These are phyloP conservation scores for Heterobasidion irregulare DNA, from an alignment of 1,284 basidiomycete species.

Conservation along the genomic window DNA sequence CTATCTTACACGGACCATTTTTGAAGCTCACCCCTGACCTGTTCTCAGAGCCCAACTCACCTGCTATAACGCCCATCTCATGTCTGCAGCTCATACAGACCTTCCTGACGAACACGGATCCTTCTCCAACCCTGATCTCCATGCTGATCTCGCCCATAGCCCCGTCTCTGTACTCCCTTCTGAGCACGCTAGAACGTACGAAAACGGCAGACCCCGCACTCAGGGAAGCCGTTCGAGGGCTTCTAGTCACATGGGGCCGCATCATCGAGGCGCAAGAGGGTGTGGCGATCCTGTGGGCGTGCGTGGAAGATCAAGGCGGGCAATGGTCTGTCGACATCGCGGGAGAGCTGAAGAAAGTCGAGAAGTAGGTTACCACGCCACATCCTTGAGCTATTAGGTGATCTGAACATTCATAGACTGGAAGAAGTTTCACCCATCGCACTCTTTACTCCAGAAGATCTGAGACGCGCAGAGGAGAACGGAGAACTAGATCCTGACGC, in stretches of 20 bases:
- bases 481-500: conserved; percentile 41
- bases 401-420: conserved; percentile 12
- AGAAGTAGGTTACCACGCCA: conserved; percentile 25
- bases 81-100: conserved; percentile 38
- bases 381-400: not conserved
- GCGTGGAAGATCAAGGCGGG: conserved; percentile 45
- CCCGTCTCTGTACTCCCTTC: conserved; percentile 58
- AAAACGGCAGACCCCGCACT: conserved; percentile 56
- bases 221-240: conserved; percentile 45
- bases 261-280: conserved; percentile 47
- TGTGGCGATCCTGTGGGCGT: conserved; percentile 47
- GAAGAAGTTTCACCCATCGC: conserved; percentile 23
- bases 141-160: conserved; percentile 62
- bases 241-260: conserved; percentile 70
- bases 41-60: not conserved
- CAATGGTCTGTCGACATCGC: conserved; percentile 50
- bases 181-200: conserved; percentile 39
- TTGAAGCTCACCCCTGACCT: conserved; percentile 13
- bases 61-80: not conserved
- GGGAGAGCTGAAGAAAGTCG: conserved; percentile 35
- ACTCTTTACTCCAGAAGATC: conserved; percentile 44
- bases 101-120: conserved; percentile 69
- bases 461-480: conserved; percentile 28
- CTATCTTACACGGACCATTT: conserved; percentile 37
- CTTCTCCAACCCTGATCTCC: conserved; percentile 61